Base-by-base conservation (phyloP, 192 early-diverging fungal species). In the Backusella parvicylindrica region DNA sequence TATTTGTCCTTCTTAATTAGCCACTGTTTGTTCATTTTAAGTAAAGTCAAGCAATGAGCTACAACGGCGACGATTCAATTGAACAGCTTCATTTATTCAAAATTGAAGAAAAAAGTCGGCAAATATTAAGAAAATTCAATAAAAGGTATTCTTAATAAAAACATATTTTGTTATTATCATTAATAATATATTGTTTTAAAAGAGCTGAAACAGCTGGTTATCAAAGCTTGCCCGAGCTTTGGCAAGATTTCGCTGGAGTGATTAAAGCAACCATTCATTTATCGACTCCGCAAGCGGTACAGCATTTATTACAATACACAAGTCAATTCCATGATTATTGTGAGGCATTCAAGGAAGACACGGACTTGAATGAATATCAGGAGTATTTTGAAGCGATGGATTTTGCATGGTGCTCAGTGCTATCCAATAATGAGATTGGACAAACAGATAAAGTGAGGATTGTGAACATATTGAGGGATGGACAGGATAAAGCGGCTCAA, bases 401-500 rank as follows among this genome's bases (percentile, higher is more conserved):
- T 72, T 50, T 50, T 36, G 70, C 70, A 21, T 72, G 70, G 70
- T 36, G 28, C 8, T 31, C 53, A 12, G 53, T 72, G 6, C 11
- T 72, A 1, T 37, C 30, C 7, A 50, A 53, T 8, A 5, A 31
- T 41, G 31, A 23, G 2, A 72, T 49, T 31, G 31, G 32, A 12
- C 30, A 50, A 12, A 72, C 70, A 21, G 70, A 72, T 60, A 72
- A 60, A 72, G 70, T 72, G 26, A 72, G 70, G 9, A 72, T 72
- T 30, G 32, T 72, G 2, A 72, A 72, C 43, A 21, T 60, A 6
- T 15, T 72, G n/a, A 5, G 53, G 6, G 70, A 72, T 72, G 70
- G 70, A n/a, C 70, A 60, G 12, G 70, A 72, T 56, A 50, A 33
- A 36, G 65, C 65, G 2, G 49, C 38, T 2, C 16, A 30, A 15